Evolutionary conservation across 192 early-diverging fungal genomes (phyloP).

Genomic region (Entomortierella beljakovae): DNA sequence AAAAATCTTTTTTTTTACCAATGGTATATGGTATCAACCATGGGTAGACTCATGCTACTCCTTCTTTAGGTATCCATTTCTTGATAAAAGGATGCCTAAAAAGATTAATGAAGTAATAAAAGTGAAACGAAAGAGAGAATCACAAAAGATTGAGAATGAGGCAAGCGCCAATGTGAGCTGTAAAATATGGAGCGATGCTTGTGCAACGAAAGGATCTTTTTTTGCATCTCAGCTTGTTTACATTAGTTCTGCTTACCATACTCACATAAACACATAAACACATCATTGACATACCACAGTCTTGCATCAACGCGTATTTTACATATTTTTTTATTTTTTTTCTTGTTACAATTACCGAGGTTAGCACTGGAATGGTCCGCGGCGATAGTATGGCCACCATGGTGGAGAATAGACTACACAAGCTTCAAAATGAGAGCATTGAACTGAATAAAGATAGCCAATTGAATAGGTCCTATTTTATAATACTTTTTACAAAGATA

Average conservation of each 20-base stretch:
- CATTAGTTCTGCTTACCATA: conserved; percentile 5
- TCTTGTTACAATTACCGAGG: conserved; percentile 10
- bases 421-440: neutral
- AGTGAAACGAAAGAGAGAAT: neutral
- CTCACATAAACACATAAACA: neutral
- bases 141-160: neutral
- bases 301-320: neutral
- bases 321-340: neutral
- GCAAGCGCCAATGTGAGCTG: neutral
- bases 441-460: neutral
- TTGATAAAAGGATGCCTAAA: neutral
- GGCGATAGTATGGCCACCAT: conserved; percentile 7
- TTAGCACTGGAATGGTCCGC: conserved; percentile 12
- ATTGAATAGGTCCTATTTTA: neutral
- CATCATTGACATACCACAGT: neutral
- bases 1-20: too few species aligned
- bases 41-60: too few species aligned
- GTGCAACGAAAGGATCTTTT: conserved; percentile 6
- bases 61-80: too few species aligned
- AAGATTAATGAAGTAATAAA: neutral
- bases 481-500: neutral
- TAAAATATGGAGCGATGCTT: conserved; percentile 4
- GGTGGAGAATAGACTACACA: too few species aligned
- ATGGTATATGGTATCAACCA: too few species aligned
- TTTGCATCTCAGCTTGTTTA: conserved; percentile 17